Evolutionary conservation across 495 filamentous ascomycete genomes (phyloP).

Genomic region (Penicillium lividum): DNA sequence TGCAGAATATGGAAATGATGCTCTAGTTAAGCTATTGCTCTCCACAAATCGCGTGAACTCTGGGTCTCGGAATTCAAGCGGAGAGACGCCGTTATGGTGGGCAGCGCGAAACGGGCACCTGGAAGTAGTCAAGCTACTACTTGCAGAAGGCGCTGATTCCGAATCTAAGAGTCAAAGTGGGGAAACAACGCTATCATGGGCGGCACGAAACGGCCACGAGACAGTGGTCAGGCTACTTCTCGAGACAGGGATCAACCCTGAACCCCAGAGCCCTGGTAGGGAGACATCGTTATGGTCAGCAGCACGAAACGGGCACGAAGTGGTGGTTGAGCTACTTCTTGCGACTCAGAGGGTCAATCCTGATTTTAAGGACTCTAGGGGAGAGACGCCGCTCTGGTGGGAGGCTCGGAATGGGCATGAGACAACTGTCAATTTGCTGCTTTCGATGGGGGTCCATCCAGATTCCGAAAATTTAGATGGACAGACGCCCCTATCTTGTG

Average conservation of each 20-base stretch:
- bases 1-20: background rate
- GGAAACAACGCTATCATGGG: background rate
- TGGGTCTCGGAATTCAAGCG: background rate
- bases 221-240: background rate
- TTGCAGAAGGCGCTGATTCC: background rate
- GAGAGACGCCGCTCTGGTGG: background rate
- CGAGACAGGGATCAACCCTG: background rate
- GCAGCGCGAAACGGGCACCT: background rate
- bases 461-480: background rate
- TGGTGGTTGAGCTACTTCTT: background rate
- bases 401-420: background rate
- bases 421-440: background rate
- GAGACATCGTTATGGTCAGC: background rate
- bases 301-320: background rate
- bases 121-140: background rate
- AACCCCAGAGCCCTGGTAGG: background rate
- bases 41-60: background rate
- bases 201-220: background rate
- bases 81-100: background rate
- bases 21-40: background rate
- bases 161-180: background rate
- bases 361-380: background rate
- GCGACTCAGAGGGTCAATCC: background rate
- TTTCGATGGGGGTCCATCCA: background rate
- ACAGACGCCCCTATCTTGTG: background rate